A percentile compares a stretch with the other conserved stretches of the same genome.
phyloP scores from a whole-genome alignment of 2,329 filamentous ascomycete genomes.

The Torrubiellomyces zombiae region DNA sequence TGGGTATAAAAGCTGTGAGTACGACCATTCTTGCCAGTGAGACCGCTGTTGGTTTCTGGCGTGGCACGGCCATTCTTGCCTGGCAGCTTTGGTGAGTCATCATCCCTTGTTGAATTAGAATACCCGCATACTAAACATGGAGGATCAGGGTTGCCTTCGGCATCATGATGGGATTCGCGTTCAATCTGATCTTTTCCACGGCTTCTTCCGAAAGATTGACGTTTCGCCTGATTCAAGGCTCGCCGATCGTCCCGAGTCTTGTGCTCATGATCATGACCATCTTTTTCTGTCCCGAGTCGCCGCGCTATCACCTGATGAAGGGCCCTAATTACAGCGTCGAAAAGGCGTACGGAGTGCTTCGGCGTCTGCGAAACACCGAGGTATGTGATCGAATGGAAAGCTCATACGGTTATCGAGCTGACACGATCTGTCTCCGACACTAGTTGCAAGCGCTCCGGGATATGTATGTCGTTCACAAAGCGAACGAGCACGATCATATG shows the following conservation, averaged over 20 bases:
- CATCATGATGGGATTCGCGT: constrained; percentile 17
- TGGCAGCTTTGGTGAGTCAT: constrained; percentile 25
- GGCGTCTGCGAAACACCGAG: constrained; percentile 20
- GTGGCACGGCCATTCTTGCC: constrained; percentile 27
- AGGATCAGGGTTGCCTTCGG: constrained; percentile 18
- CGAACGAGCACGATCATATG: constrained; percentile 13
- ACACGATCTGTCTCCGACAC: too few species aligned
- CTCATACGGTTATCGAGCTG: too few species aligned
- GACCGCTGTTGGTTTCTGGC: constrained; percentile 28
- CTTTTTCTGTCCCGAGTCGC: constrained; percentile 24
- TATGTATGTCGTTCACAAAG: constrained; percentile 21
- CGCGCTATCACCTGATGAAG: constrained; percentile 23
- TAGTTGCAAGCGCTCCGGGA: constrained; percentile 24
- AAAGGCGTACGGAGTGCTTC: constrained; percentile 19
- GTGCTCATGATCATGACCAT: constrained; percentile 16
- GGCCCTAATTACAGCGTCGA: constrained; percentile 19
- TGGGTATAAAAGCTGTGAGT: constrained; percentile 32
- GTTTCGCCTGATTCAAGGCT: constrained; percentile 18
- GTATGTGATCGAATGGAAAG: constrained; percentile 3
- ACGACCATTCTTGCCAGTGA: constrained; percentile 29
- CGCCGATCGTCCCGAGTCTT: constrained; percentile 20
- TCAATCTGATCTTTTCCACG: constrained; percentile 20
- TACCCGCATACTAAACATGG: too few species aligned
- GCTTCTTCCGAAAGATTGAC: constrained; percentile 6
- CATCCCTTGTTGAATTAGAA: not conserved